Conservation (phyloP, 2,329 filamentous ascomycete species). For the Epichloe scottii region DNA sequence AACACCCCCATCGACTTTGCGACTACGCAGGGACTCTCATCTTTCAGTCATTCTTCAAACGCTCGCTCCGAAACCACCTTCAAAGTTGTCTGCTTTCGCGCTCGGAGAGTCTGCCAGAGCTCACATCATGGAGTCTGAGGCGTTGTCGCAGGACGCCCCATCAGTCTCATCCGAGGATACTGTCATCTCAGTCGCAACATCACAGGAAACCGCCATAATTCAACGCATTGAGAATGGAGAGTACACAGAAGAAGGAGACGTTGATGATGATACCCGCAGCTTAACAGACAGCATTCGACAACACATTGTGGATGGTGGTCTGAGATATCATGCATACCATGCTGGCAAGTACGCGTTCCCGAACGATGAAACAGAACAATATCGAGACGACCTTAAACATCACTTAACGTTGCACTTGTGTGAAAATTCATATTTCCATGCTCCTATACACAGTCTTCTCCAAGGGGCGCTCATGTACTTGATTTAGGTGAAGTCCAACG, state of each 20-base stretch:
- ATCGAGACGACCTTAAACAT: slow-evolving; percentile 29
- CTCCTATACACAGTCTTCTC: slow-evolving; percentile 28
- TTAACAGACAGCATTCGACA: slow-evolving; percentile 30
- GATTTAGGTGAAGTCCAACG: slow-evolving; percentile 28
- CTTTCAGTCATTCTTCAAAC: no score
- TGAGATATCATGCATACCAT: slow-evolving; percentile 29
- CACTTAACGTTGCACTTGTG: slow-evolving; percentile 26
- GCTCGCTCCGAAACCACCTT: no score
- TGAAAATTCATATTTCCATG: slow-evolving; percentile 28
- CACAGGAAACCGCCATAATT: slow-evolving; percentile 18
- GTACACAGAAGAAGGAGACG: slow-evolving; percentile 10
- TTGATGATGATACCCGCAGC: slow-evolving; percentile 25
- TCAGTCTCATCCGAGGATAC: slow-evolving; percentile 3
- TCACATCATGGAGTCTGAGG: background rate
- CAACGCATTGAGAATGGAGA: slow-evolving; percentile 22
- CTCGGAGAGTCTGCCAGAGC: background rate
- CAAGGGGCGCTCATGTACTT: slow-evolving; percentile 29
- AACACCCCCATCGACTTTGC: background rate
- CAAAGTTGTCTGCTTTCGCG: no score
- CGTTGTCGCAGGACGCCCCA: background rate
- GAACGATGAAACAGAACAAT: slow-evolving; percentile 30
- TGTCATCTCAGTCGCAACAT: slow-evolving; percentile 19
- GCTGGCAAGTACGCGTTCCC: slow-evolving; percentile 30
- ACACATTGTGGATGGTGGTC: slow-evolving; percentile 28
- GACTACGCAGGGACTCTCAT: background rate